Base-by-base conservation (phyloP, 1,284 basidiomycete species). In the Amylostereum areolatum region DNA sequence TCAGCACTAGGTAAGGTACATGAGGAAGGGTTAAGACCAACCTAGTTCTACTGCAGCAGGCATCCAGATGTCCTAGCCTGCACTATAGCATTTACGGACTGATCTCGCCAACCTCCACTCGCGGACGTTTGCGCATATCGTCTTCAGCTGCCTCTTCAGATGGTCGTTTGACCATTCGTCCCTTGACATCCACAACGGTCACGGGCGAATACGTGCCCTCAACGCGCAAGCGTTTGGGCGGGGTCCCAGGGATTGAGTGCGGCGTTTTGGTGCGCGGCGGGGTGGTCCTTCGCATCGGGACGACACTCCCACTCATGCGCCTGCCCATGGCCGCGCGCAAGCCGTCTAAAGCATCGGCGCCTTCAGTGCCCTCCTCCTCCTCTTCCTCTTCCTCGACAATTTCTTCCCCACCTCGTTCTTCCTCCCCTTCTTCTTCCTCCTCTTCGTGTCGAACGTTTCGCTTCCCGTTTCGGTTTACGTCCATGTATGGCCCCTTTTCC, bases 191-290 rank as follows among this genome's bases (percentile, higher is more conserved):
- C 11, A 50, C 51, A 2, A 49, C 45, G 37, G 54, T 51, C 29
- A 58, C 30, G 11, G 56, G 48, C 24, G 66, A 62, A 50, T 58
- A 66, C 12, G 55, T 50, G 18, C 63, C 63, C 3, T 59, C 55
- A 6, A 53, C 48, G 24, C 66, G 54, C n/a, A 59, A 55, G 32
- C 65, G 60, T 39, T 69, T 69, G 5, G 67, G 65, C 18, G 67
- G 66, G 1, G 66, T 64, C 29, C 48, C 59, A 24, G 50, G 45
- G 45, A 18, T 53, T 41, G n/a, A 45, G 45, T 12, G 48, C 7
- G 25, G 41, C 41, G 12, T 53, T 41, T 35, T 43, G 39, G 36
- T 25, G 9, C 27, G 10, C 10, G 27, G 10, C 24, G 9, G n/a
- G n/a, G 9, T 10, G 27, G 27, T 18, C 48, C 12, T 41, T 52